Percentiles rank a stretch among this genome's conserved stretches.
Conservation (phyloP, 345 rosid genomes). For the Excoecaria cochinchinensis region DNA sequence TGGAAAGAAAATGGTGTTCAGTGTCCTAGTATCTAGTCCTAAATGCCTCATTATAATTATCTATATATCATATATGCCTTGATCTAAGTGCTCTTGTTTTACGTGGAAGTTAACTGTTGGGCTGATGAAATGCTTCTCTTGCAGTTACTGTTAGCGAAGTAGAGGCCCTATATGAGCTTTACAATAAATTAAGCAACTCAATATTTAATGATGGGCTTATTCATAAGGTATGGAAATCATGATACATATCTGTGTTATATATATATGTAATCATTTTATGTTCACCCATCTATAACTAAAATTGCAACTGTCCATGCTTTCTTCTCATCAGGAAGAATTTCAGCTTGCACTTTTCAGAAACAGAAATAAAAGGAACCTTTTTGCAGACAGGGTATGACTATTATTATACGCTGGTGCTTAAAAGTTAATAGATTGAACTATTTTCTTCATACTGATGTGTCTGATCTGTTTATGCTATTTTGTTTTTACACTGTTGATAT, state of each 20-base stretch:
- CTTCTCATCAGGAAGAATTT: constrained; percentile 68
- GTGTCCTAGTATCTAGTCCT: background rate
- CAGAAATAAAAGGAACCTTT: constrained; percentile 67
- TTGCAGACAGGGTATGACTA: constrained; percentile 73
- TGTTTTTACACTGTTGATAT: background rate
- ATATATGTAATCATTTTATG: background rate
- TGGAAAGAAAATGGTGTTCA: background rate
- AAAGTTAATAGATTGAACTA: background rate
- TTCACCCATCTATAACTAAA: background rate
- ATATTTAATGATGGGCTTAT: constrained; percentile 78
- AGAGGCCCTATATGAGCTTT: constrained; percentile 74
- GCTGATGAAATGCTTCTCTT: constrained; percentile 8
- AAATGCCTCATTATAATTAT: too few species aligned
- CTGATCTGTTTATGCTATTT: background rate
- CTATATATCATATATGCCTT: too few species aligned
- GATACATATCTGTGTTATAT: too few species aligned
- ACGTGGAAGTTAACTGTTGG: background rate
- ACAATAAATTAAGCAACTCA: constrained; percentile 82
- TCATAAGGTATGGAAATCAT: constrained; percentile 62
- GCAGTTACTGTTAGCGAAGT: constrained; percentile 82
- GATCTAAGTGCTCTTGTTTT: background rate
- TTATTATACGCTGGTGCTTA: background rate
- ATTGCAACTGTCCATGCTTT: constrained; percentile 5
- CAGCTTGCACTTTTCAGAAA: constrained; percentile 89
- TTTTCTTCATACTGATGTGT: background rate